phyloP scores from a whole-genome alignment of 208 protist genomes.

The Acanthamoeba polyphaga region DNA sequence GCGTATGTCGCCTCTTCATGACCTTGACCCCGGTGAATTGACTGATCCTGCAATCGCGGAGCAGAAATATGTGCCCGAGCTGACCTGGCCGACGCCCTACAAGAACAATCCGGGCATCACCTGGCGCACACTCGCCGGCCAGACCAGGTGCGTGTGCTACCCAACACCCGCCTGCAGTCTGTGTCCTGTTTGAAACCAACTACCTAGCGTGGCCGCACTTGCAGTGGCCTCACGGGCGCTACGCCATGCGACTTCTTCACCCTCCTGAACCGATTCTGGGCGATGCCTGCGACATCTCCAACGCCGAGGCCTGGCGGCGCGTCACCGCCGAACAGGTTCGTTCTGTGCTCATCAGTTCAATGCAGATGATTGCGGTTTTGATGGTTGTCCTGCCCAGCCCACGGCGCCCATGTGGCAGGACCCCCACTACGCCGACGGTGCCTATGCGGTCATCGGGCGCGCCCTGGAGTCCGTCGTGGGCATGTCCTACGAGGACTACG shows the following conservation, averaged over 20 bases:
- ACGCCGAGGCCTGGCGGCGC: slow-evolving; percentile 56
- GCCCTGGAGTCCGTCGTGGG: slow-evolving; percentile 18
- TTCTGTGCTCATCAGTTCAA: background rate
- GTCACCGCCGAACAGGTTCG: background rate
- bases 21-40: no score
- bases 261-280: background rate
- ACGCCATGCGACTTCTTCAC: slow-evolving; percentile 70
- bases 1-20: background rate
- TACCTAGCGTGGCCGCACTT: no score
- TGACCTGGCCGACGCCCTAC: background rate
- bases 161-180: no score
- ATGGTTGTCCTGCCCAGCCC: no score
- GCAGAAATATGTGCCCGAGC: slow-evolving; percentile 35
- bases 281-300: slow-evolving; percentile 63
- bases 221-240: background rate
- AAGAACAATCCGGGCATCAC: slow-evolving; percentile 57
- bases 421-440: slow-evolving; percentile 20
- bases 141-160: slow-evolving; percentile 17
- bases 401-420: background rate
- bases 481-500: slow-evolving; percentile 35
- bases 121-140: slow-evolving; percentile 29
- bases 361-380: no score
- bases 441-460: slow-evolving; percentile 34
- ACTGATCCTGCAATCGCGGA: background rate
- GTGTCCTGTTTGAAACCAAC: no score